Conservation (phyloP, 208 protist genomes). For the Vickermania spadyakhi region DNA sequence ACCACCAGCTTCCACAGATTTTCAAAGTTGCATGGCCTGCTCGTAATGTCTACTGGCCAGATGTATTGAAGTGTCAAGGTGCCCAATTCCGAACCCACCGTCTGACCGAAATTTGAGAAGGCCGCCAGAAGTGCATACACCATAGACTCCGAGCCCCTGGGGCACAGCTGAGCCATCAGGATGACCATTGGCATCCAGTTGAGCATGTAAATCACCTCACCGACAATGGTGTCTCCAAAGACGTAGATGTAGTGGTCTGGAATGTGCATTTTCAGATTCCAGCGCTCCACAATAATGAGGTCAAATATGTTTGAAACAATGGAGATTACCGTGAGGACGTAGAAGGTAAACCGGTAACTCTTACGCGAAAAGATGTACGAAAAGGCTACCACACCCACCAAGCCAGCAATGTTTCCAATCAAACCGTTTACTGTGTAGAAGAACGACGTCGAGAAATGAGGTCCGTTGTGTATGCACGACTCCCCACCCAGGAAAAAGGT, state of each 20-base stretch:
- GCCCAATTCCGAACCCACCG: constrained; percentile 31
- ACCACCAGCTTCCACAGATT: constrained; percentile 47
- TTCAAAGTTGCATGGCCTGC: constrained; percentile 43
- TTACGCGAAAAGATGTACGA: constrained; percentile 19
- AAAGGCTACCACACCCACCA: constrained; percentile 27
- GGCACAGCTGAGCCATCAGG: constrained; percentile 42
- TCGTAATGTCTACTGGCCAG: constrained; percentile 27
- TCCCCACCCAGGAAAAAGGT: constrained; percentile 34
- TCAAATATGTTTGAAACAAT: constrained; percentile 28
- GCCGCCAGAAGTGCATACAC: constrained; percentile 40
- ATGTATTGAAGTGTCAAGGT: constrained; percentile 32
- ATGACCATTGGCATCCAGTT: constrained; percentile 42
- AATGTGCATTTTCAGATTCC: constrained; percentile 18
- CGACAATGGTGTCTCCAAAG: constrained; percentile 46
- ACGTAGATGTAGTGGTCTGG: constrained; percentile 45
- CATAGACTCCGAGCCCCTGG: constrained; percentile 36
- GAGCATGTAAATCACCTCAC: constrained; percentile 27
- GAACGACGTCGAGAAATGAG: constrained; percentile 45
- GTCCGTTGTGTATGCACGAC: constrained; percentile 24
- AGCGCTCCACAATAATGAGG: constrained; percentile 37
- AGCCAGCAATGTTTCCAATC: constrained; percentile 20
- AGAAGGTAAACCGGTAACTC: constrained; percentile 25
- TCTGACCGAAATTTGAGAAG: constrained; percentile 28
- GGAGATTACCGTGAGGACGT: constrained; percentile 15
- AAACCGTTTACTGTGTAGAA: constrained; percentile 29